Base-by-base conservation (phyloP, 2,329 filamentous ascomycete species). In the Escovopsis sp. region DNA sequence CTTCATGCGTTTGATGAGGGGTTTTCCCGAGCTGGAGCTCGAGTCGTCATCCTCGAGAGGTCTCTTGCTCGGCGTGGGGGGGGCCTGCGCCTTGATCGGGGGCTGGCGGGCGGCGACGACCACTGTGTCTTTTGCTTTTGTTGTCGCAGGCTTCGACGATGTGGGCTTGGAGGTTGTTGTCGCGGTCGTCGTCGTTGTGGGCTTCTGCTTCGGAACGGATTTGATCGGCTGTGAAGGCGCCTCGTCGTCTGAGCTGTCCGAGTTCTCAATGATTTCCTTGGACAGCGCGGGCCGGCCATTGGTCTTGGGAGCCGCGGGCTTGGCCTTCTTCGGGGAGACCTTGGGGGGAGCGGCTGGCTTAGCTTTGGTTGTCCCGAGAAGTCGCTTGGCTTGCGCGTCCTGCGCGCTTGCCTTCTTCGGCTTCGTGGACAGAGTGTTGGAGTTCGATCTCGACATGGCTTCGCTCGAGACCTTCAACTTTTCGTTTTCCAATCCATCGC, bases 21-120 rank as follows among this genome's bases (percentile, higher is more conserved):
- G 70, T 10, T 66, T 68, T 12, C 67, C 68, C 1, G 71, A 75
- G 51, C 70, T 74, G 2, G 70, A 75, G 45, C 68, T 72, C 38
- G 69, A 70, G 43, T 72, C 69, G 12, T 58, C 57, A 9, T 61
- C 58, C 28, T 70, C 69, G 2, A 68, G 65, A 3, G 61, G 48
- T 25, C 72, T 67, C 54, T 78, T 77, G 28, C 44, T 41, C 10
- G 56, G 49, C 15, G 59, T 46, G 23, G 52, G 48, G 39, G 54
- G 58, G 35, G 45, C 42, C 31, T 59, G 56, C 36, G 45, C 43
- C 15, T 43, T 52, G 4, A 47, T 39, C 8, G 55, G 46, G 4
- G 55, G 47, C 38, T 61, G 60, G 5, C 47, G 46, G 28, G 48
- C 54, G n/a, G n/a, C n/a, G 26, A 53, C 51, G 14, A 51, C 37